Evolutionary conservation across 306 rosid genomes (phyloP), one percentile per base, ranked within the genome.

Genomic region (Trifolium dubium): DNA sequence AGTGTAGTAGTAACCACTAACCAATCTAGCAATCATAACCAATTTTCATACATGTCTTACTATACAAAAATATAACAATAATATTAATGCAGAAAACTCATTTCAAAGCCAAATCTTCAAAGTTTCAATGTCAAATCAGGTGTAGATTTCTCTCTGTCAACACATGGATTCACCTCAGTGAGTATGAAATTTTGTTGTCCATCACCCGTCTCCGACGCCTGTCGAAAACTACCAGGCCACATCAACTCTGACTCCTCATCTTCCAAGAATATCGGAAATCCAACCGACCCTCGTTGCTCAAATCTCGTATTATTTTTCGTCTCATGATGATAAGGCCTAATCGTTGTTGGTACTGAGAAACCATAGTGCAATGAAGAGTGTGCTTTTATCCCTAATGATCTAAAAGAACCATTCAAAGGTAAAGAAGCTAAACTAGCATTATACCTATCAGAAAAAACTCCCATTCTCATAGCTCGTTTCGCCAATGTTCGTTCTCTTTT

Each of bases 141-240:
- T 72, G 87, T 82, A 28, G 92, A 73, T 77, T 65, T 74, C 56
- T 83, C 87, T 55, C 61, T 61, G 18, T 85, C 89, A 66, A 67
- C 66, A 2, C 43, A 65, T 30, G 89, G 88, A 61, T 79, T 83
- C 80, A 86, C 85, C 76, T 84, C 92, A 60, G 5, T 68, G 55
- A 83, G 35, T 54, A 81, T 69, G 79, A 88, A 87, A 65, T 86
- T 76, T 53, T 86, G 86, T 72, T 77, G 87, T 51, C 66, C 69
- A 59, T 77, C 75, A 77, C 80, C 77, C 7, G 79, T 73, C 44
- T 82, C 90, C 0, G 69, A 75, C 9, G 54, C 86, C 56, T 77
- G 88, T 8, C 96, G 90, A 56, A 92, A 92, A 81, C 98, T 92
- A 49, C 98, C 97, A 0, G 97, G 98, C 98, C 98, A 92, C 69